Evolutionary conservation across 768 basidiomycete genomes (phyloP).

Genomic region (Sarcodon sp.): DNA sequence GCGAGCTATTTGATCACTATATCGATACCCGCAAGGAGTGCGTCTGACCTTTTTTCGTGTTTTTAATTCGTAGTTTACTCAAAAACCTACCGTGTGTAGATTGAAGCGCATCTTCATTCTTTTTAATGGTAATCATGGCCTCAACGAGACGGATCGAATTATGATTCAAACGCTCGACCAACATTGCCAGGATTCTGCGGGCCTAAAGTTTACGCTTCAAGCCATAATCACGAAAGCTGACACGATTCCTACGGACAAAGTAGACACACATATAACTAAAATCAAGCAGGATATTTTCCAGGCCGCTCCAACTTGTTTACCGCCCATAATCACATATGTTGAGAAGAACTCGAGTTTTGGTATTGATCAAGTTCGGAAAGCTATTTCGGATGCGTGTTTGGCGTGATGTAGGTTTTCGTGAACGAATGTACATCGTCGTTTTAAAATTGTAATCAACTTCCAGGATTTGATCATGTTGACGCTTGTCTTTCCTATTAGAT

Average conservation of each 20-base stretch:
- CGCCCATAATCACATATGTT: constrained; percentile 47
- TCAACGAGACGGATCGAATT: constrained; percentile 39
- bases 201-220: constrained; percentile 45
- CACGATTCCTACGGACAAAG: constrained; percentile 21
- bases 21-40: constrained; percentile 48
- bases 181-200: constrained; percentile 21
- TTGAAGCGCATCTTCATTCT: constrained; percentile 60
- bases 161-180: constrained; percentile 46
- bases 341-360: constrained; percentile 39
- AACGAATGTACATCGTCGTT: too few species aligned
- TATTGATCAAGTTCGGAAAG: constrained; percentile 40
- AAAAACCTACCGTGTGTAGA: constrained; percentile 20
- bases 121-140: constrained; percentile 53
- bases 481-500: too few species aligned
- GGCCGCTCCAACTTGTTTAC: constrained; percentile 45
- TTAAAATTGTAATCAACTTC: too few species aligned
- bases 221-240: constrained; percentile 66
- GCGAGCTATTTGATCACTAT: constrained; percentile 54
- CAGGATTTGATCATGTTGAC: too few species aligned
- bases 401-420: too few species aligned
- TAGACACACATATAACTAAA: constrained; percentile 22
- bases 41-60: constrained; percentile 11
- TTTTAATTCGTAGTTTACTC: not conserved
- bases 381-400: constrained; percentile 44
- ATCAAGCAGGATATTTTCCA: constrained; percentile 41